Percentiles rank a stretch among this genome's conserved stretches.
Conservation (phyloP, 345 rosid species). For the Euphorbia peplus region DNA sequence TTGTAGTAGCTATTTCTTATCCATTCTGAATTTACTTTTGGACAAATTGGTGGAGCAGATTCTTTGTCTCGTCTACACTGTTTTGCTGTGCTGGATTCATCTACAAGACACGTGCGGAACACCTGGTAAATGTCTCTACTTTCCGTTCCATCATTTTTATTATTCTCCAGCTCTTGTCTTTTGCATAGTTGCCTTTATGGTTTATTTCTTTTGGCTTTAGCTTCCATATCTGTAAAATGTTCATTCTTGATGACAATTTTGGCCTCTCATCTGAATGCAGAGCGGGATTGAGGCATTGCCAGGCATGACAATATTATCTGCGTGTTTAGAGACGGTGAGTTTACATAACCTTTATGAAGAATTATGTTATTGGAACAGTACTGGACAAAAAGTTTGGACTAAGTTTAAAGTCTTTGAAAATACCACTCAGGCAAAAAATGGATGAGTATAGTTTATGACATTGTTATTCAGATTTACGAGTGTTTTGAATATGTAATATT, state of each 20-base stretch:
- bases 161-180: background rate
- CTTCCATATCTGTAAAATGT: background rate
- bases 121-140: constrained; percentile 38
- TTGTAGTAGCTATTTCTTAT: background rate
- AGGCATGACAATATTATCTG: constrained; percentile 76
- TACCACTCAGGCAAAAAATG: too few species aligned
- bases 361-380: background rate
- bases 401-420: background rate
- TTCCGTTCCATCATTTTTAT: background rate
- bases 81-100: constrained; percentile 85
- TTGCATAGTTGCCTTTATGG: background rate
- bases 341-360: background rate
- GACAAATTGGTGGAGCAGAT: constrained; percentile 46
- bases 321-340: constrained; percentile 85
- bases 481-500: constrained; percentile 17
- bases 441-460: too few species aligned
- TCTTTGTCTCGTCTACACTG: constrained; percentile 49
- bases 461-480: background rate
- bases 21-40: constrained; percentile 16
- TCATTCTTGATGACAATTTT: background rate
- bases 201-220: background rate
- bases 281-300: constrained; percentile 89
- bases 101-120: constrained; percentile 81
- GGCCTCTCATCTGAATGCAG: constrained; percentile 41
- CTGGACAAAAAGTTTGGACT: background rate